Base-by-base conservation (phyloP, 2,329 filamentous ascomycete genomes). In the Fusarium temperatum region DNA sequence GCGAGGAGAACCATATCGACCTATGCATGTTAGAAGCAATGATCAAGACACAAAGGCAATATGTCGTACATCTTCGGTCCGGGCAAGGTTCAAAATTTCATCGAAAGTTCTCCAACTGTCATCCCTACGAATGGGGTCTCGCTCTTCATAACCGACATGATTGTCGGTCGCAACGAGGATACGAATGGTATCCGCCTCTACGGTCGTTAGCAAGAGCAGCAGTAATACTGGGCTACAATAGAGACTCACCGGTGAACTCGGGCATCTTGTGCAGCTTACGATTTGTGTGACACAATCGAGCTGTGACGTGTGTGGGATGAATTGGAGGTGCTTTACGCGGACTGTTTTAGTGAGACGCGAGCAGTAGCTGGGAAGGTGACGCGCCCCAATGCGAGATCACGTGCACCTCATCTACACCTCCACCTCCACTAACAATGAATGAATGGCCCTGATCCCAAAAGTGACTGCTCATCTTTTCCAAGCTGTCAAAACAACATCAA, bases 41-140 rank as follows among this genome's bases (percentile, higher is more conserved):
- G 12, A 15, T 36, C 5, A 12, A 20, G 3, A 5, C 1, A 2
- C 35, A 8, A 8, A 8, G 3, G 32, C 7, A 1, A 30, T 22
- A 0, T 5, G 6, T 18, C 83, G 48, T 81, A 89, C 96, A 84
- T 99, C 96, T 80, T 92, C 88, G 39, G 92, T 90, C 79, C 92
- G 94, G 26, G 96, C 96, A 47, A 98, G 84, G 73, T 91, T 92
- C 93, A 99, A 94, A 70, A 98, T 91, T 83, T 99, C 96, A 81
- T 99, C 93, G 84, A 99, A 99, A 7, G 93, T 94, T 80, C 91
- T 93, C 95, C 96, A 98, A 83, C 95, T 98, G 82, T 99, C 96
- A 81, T 98, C 94, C 74, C 95, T 96, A n/a, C 96, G 94, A 69
- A 96, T 93, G 3, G 94, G 90, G 82, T 99, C 95, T 78, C 95